Evolutionary conservation across 2,329 filamentous ascomycete genomes (phyloP), one percentile per base, ranked within the genome.

Genomic region (Clonostachys solani): DNA sequence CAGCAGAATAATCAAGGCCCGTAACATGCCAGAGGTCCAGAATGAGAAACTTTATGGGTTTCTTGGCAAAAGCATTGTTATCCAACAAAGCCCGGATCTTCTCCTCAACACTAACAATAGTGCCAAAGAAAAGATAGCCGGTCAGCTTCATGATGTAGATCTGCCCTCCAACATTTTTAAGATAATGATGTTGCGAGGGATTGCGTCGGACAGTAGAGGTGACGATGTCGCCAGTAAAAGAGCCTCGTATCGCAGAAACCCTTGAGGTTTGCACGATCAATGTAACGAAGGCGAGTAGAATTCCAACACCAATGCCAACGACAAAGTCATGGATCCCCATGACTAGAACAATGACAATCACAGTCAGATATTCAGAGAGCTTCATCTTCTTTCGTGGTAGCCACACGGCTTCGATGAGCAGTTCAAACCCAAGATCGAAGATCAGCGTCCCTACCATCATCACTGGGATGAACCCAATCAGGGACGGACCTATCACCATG

Each of bases 271-370:
- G 92, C 23, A 96, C 84, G 29, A 96, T 89, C 52, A 95, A 87
- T 42, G 89, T 92, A 19, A 95, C 79, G 60, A 95, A 97, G 0
- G 94, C 94, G 41, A 99, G 74, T 2, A 95, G 77, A 47, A 99
- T 95, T 5, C 94, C 94, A 33, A 96, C 81, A 12, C 94, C 84
- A 41, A 99, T 96, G 17, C 94, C 94, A 29, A 91, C 83, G 5
- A 99, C 94, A 61, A 99, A 99, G 66, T 99, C 94, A 68, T 95
- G 92, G 10, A 91, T 83, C 2, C 94, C 94, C 94, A 99, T 99
- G 37, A 95, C 89, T 17, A 96, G 72, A 2, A 96, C 91, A 54
- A 97, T 97, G 36, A 84, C 83, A 47, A 96, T 72, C 42, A 96
- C 89, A 7, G 94, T 99, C 34, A 94, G 63, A 63, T 96, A 99